Percentiles rank a stretch among this genome's conserved stretches.
phyloP scores from a whole-genome alignment of 1,284 basidiomycete species.

The Boletellus dicymbophilus region DNA sequence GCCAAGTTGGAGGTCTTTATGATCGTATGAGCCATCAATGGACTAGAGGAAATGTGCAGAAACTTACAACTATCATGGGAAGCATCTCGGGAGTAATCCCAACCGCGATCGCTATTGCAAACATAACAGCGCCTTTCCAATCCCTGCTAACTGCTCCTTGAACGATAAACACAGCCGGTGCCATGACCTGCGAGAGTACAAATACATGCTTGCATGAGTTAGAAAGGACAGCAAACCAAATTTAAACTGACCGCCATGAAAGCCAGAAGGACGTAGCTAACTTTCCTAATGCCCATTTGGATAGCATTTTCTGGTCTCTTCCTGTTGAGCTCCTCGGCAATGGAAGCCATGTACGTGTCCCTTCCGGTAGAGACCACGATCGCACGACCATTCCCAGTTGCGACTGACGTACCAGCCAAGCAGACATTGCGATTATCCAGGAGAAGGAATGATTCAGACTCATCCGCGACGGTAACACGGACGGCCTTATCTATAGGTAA shows the following conservation, averaged over 20 bases:
- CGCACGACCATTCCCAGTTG: constrained; percentile 30
- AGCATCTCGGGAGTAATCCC: constrained; percentile 35
- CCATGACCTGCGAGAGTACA: constrained; percentile 25
- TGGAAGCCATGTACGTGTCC: constrained; percentile 35
- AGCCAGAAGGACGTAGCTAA: constrained; percentile 31
- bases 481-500: constrained; percentile 28
- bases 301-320: constrained; percentile 32
- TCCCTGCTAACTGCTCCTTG: constrained; percentile 34
- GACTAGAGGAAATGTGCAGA: not conserved
- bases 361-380: constrained; percentile 32
- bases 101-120: constrained; percentile 31
- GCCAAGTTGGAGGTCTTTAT: constrained; percentile 32
- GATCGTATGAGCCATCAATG: constrained; percentile 7
- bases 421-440: constrained; percentile 31
- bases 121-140: constrained; percentile 33
- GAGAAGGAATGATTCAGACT: constrained; percentile 25
- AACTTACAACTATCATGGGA: constrained; percentile 34
- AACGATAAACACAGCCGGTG: constrained; percentile 29
- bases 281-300: constrained; percentile 33
- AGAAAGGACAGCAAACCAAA: not conserved
- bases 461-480: constrained; percentile 15
- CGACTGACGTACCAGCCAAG: constrained; percentile 33
- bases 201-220: not conserved
- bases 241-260: constrained; percentile 30
- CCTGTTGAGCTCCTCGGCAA: constrained; percentile 34